Conservation (phyloP, 495 filamentous ascomycete genomes). For the Penicillium waksmanii region DNA sequence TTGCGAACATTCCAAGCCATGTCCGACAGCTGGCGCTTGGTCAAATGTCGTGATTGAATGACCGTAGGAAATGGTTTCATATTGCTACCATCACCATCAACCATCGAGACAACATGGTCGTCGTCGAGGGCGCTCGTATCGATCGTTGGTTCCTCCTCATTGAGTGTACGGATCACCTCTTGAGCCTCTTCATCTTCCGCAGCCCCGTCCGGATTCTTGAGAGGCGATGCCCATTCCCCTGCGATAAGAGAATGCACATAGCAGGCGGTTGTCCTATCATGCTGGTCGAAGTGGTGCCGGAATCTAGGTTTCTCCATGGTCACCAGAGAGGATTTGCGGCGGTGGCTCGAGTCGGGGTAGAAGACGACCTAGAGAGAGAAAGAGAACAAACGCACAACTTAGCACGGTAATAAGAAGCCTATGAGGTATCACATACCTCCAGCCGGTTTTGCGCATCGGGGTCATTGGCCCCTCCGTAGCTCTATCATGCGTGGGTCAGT, state of each 20-base stretch:
- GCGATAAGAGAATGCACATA: slow-evolving; percentile 84
- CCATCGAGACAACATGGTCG: slow-evolving; percentile 24
- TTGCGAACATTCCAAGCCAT: slow-evolving; percentile 96
- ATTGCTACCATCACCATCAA: slow-evolving; percentile 25
- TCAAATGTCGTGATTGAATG: slow-evolving; percentile 69
- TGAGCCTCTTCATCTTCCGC: slow-evolving; percentile 34
- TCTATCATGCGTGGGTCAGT: slow-evolving; percentile 32
- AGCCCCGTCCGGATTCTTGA: background rate
- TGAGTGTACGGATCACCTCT: slow-evolving; percentile 29
- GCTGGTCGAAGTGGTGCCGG: slow-evolving; percentile 39
- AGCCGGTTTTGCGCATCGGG: slow-evolving; percentile 50
- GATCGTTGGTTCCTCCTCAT: slow-evolving; percentile 25
- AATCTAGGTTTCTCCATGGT: slow-evolving; percentile 53
- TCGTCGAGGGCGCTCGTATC: slow-evolving; percentile 21
- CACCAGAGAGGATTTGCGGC: slow-evolving; percentile 84
- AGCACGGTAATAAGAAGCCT: background rate
- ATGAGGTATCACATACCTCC: slow-evolving; percentile 39
- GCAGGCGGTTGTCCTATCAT: slow-evolving; percentile 66
- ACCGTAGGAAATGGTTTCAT: slow-evolving; percentile 33
- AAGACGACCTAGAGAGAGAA: slow-evolving; percentile 66
- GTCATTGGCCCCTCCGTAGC: slow-evolving; percentile 44
- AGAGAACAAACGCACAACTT: background rate
- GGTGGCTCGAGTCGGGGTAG: slow-evolving; percentile 68
- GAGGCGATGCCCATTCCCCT: slow-evolving; percentile 42
- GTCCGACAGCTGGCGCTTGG: slow-evolving; percentile 89